Evolutionary conservation across 1,284 basidiomycete genomes (phyloP).

Genomic region (Somion occarium): DNA sequence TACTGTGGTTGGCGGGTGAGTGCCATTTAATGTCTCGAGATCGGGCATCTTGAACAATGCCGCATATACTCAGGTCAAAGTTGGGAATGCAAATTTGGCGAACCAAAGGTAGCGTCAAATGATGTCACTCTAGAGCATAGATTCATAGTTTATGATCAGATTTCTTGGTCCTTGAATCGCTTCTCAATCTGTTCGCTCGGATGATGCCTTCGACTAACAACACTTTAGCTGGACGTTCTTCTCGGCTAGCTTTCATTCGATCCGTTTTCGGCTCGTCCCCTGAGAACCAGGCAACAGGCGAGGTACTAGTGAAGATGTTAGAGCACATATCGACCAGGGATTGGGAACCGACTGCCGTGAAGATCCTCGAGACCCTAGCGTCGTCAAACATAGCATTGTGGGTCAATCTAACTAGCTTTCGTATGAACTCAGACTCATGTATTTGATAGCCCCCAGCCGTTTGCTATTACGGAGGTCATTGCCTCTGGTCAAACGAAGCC

Average conservation of each 20-base stretch:
- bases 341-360: constrained; percentile 49
- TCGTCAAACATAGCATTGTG: constrained; percentile 44
- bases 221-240: constrained; percentile 28
- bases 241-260: constrained; percentile 42
- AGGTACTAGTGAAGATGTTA: constrained; percentile 38
- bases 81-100: constrained; percentile 28
- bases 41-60: background rate
- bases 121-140: too few relatives aligned
- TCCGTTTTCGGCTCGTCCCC: constrained; percentile 38
- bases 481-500: constrained; percentile 34
- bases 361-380: constrained; percentile 46
- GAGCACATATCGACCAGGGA: constrained; percentile 36
- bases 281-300: constrained; percentile 19
- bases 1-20: constrained; percentile 25
- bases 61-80: constrained; percentile 17
- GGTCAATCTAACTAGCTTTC: constrained; percentile 40
- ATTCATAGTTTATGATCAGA: too few relatives aligned
- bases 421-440: background rate
- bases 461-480: constrained; percentile 38
- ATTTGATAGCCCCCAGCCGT: constrained; percentile 52
- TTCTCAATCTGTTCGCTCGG: constrained; percentile 52
- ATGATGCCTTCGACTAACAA: constrained; percentile 42
- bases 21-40: background rate
- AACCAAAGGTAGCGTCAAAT: constrained; percentile 26
- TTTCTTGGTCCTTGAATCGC: constrained; percentile 49